Conservation (phyloP, 78 protist genomes). For the Polysphondylium violaceum region DNA sequence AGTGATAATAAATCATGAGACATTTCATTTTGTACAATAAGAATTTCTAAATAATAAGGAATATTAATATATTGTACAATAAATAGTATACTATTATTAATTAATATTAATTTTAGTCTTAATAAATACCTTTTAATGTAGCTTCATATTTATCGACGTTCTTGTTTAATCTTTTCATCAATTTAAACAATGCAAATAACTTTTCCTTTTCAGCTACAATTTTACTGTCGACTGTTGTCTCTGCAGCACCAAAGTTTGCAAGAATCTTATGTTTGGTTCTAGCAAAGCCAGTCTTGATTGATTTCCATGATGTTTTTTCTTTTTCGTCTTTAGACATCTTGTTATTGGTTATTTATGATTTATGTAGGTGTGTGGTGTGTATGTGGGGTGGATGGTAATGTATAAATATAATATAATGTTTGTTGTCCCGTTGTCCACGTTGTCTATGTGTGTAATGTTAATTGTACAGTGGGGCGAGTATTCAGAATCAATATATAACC, state of each 20-base stretch:
- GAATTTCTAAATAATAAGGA: conserved; percentile 10
- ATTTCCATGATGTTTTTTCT: conserved; percentile 46
- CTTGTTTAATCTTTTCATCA: conserved; percentile 66
- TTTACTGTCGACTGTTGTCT: conserved; percentile 59
- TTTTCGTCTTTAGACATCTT: not conserved
- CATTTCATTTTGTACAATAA: conserved; percentile 70
- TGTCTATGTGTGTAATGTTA: no score
- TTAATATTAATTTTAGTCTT: not conserved
- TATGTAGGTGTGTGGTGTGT: not conserved
- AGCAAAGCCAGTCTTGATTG: conserved; percentile 54
- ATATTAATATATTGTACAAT: not conserved
- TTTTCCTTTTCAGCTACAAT: conserved; percentile 55
- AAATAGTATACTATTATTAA: not conserved
- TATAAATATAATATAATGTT: no score
- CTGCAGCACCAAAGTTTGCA: conserved; percentile 71
- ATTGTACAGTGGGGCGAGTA: not conserved
- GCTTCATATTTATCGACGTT: conserved; percentile 63
- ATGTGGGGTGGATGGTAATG: not conserved
- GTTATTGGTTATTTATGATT: not conserved
- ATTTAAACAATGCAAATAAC: conserved; percentile 51
- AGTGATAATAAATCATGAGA: conserved; percentile 71
- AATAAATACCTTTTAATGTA: conserved; percentile 26
- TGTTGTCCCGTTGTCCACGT: no score
- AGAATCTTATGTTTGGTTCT: conserved; percentile 66
- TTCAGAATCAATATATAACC: not conserved